Base-by-base conservation (phyloP, 2,329 filamentous ascomycete species). In the Biscogniauxia mediterranea region DNA sequence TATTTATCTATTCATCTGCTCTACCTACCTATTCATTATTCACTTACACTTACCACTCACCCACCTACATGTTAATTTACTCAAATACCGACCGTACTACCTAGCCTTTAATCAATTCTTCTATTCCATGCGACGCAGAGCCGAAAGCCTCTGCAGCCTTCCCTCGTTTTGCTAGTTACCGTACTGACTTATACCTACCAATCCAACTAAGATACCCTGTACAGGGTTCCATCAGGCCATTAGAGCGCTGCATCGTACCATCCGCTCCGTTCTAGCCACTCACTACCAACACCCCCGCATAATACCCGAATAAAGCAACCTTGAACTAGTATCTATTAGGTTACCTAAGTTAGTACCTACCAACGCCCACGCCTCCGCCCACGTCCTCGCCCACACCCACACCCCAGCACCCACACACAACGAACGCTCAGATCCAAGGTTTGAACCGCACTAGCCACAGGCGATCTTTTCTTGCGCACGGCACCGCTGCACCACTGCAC, bases 231-330 rank as follows among this genome's bases (percentile, higher is more conserved):
- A 52, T 52, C 51, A 52, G 51, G 28, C 58, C 56, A 58, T 62
- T 52, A 23, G 38, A 42, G 28, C 50, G 54, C 60, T 46, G 56
- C 49, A 64, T 64, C 63, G 63, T 60, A 64, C 63, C 63, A 65
- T 55, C 51, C 13, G 19, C 19, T 32, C 52, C 62, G 60, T 60
- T 60, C 50, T 21, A 52, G 19, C 50, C 50, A 52, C 50, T 21
- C 50, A 25, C 50, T 21, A 52, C 9, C 17, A 25, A 52, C 11
- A 7, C 50, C 54, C 54, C 57, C 57, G 60, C 56, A 58, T 52
- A 55, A 50, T 42, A 38, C 46, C 50, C 51, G 19, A 17, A 23
- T 54, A 8, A 50, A 54, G 56, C 50, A 54, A 21, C 58, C n/a
- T n/a, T n/a, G n/a, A n/a, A n/a, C n/a, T n/a, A n/a, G n/a, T 23